Conservation (phyloP, 2,329 filamentous ascomycete species). For the Microcera coccophila region DNA sequence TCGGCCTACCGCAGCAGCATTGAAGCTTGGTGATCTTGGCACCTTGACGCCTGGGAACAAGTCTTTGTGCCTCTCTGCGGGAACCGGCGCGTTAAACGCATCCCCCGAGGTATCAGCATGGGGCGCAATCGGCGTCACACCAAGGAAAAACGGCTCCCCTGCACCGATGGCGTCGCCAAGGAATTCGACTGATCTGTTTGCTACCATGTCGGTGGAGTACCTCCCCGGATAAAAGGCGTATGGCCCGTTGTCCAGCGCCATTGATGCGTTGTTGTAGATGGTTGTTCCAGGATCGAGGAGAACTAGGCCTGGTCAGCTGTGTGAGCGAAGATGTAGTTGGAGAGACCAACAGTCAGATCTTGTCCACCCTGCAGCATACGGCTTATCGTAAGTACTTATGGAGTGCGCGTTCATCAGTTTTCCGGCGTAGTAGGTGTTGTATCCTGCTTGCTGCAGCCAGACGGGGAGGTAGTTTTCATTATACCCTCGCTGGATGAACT, state of each 20-base stretch:
- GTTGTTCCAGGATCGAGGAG: slow-evolving; percentile 66
- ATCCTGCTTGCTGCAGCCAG: slow-evolving; percentile 49
- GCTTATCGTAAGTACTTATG: slow-evolving; percentile 46
- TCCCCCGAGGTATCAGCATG: slow-evolving; percentile 24
- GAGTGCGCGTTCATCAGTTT: slow-evolving; percentile 53
- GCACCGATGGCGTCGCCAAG: slow-evolving; percentile 47
- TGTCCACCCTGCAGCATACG: slow-evolving; percentile 53
- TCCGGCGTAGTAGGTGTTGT: slow-evolving; percentile 51
- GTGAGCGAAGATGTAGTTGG: no score
- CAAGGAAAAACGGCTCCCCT: slow-evolving; percentile 52
- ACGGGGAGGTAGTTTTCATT: slow-evolving; percentile 48
- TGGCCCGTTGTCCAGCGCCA: slow-evolving; percentile 54
- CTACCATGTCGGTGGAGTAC: slow-evolving; percentile 51
- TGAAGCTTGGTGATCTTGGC: slow-evolving; percentile 59
- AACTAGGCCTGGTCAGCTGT: no score
- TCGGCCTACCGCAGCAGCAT: no score
- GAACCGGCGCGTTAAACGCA: slow-evolving; percentile 29
- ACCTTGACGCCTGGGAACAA: slow-evolving; percentile 57
- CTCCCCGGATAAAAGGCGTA: slow-evolving; percentile 50
- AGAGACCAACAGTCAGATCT: slow-evolving; percentile 48
- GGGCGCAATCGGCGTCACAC: slow-evolving; percentile 44
- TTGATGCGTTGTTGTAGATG: slow-evolving; percentile 61
- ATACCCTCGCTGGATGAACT: slow-evolving; percentile 46
- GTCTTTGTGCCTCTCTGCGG: slow-evolving; percentile 53
- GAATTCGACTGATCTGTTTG: slow-evolving; percentile 48